These are phyloP conservation scores for Protea cynaroides DNA, from an alignment of 164 flowering plant genomes.

Conservation along the genomic window DNA sequence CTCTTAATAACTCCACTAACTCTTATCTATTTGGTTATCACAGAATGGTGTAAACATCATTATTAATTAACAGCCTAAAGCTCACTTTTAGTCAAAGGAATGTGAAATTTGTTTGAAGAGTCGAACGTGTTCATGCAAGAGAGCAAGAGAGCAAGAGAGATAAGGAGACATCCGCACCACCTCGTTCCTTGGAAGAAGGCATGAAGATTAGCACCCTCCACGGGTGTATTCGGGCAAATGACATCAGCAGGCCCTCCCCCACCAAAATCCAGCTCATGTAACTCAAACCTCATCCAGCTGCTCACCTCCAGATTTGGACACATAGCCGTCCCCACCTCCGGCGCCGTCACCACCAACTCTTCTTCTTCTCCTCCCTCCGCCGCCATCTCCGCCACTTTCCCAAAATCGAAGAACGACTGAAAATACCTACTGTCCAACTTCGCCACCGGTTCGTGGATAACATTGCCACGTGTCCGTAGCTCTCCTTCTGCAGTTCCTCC, in stretches of 20 bases:
- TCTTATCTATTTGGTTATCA: too few species aligned
- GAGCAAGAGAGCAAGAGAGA: conserved; percentile 21
- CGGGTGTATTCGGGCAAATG: conserved; percentile 15
- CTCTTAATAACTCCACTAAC: too few species aligned
- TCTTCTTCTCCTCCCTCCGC: conserved; percentile 9
- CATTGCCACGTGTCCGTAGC: conserved; percentile 12
- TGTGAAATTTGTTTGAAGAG: conserved; percentile 14
- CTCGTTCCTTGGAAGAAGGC: conserved; percentile 16
- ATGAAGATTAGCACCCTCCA: conserved; percentile 19
- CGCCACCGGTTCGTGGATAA: conserved; percentile 15
- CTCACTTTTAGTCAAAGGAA: conserved; percentile 14
- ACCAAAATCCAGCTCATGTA: conserved; percentile 24
- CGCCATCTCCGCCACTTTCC: conserved; percentile 2
- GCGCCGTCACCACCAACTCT: conserved; percentile 15
- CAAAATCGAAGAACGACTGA: conserved; percentile 19
- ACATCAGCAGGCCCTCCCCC: conserved; percentile 20
- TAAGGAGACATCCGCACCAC: conserved; percentile 14
- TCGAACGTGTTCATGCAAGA: conserved; percentile 15
- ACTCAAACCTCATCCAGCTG: conserved; percentile 23
- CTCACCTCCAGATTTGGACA: conserved; percentile 21
- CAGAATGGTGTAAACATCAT: too few species aligned
- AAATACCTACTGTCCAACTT: conserved; percentile 13
- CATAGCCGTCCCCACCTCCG: conserved; percentile 13
- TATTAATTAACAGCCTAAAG: too few species aligned
- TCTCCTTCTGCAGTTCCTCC: conserved; percentile 12